Evolutionary conservation across 805 yeast species (phyloP).

Genomic region (Ogataea corticis): DNA sequence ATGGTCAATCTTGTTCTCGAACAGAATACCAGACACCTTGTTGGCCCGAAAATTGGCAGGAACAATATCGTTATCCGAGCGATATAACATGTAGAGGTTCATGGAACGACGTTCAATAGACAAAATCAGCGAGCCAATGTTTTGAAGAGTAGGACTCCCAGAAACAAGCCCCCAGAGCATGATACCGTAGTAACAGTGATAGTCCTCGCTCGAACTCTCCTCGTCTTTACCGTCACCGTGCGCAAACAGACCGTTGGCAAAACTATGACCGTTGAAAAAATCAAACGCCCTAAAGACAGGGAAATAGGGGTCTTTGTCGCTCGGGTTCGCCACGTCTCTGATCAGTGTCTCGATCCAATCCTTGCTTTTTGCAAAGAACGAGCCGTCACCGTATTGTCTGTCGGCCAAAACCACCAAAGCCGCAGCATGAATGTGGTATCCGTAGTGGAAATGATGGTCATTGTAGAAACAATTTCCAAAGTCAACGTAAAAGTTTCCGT

Average conservation of each 20-base stretch:
- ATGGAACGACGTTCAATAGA: slow-evolving; percentile 55
- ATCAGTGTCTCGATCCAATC: slow-evolving; percentile 62
- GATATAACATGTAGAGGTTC: slow-evolving; percentile 54
- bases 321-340: slow-evolving; percentile 70
- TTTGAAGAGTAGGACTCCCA: slow-evolving; percentile 52
- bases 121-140: slow-evolving; percentile 59
- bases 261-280: slow-evolving; percentile 72
- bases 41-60: slow-evolving; percentile 55
- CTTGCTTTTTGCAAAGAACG: slow-evolving; percentile 48
- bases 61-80: slow-evolving; percentile 47
- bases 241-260: slow-evolving; percentile 69
- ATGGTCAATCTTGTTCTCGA: slow-evolving; percentile 72
- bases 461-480: slow-evolving; percentile 78
- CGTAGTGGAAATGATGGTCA: slow-evolving; percentile 88
- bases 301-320: slow-evolving; percentile 50
- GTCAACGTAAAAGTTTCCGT: slow-evolving; percentile 42
- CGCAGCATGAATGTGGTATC: slow-evolving; percentile 81
- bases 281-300: slow-evolving; percentile 69
- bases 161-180: slow-evolving; percentile 66
- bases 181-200: slow-evolving; percentile 66
- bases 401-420: slow-evolving; percentile 76
- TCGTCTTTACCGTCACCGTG: slow-evolving; percentile 71
- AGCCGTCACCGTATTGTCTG: slow-evolving; percentile 44
- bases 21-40: slow-evolving; percentile 66
- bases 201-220: slow-evolving; percentile 72